Evolutionary conservation across 106 monocot species (phyloP).

Genomic region (Posidonia australis): DNA sequence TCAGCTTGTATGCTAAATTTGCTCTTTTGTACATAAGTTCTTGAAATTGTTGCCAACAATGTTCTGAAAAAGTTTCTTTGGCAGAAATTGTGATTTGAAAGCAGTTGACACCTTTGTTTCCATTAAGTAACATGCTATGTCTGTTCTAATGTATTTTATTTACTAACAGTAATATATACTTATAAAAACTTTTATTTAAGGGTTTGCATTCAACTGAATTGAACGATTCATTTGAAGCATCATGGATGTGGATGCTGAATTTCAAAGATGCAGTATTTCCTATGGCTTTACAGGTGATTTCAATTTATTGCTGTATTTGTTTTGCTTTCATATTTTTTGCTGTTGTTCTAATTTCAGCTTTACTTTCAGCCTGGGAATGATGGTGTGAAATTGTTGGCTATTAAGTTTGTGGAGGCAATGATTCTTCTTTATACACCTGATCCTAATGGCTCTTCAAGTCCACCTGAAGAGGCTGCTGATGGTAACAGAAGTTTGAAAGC

Average conservation of each 20-base stretch:
- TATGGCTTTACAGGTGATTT: conserved; percentile 59
- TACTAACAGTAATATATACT: no score
- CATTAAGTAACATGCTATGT: no score
- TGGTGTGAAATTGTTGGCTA: conserved; percentile 67
- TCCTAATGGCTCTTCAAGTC: conserved; percentile 54
- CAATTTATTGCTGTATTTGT: conserved; percentile 7
- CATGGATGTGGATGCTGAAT: conserved; percentile 70
- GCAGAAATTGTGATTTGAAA: no score
- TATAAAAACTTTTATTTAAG: conserved; percentile 16
- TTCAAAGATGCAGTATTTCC: conserved; percentile 62
- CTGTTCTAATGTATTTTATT: no score
- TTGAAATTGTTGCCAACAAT: no score
- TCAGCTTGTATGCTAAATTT: no score
- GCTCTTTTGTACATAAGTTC: no score
- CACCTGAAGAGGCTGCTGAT: conserved; percentile 38
- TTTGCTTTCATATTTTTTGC: conserved; percentile 1
- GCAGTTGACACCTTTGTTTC: no score
- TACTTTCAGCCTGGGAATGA: conserved; percentile 43
- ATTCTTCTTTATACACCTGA: conserved; percentile 90
- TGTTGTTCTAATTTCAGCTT: conserved; percentile 3
- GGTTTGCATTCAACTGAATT: conserved; percentile 61
- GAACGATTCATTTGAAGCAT: conserved; percentile 39
- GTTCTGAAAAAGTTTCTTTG: no score
- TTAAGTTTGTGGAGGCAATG: conserved; percentile 71
- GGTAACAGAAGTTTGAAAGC: conserved; percentile 18